A percentile compares a stretch with the other conserved stretches of the same genome.
These are phyloP conservation scores for Codiaeum variegatum DNA, from an alignment of 441 rosid species.

Conservation along the genomic window DNA sequence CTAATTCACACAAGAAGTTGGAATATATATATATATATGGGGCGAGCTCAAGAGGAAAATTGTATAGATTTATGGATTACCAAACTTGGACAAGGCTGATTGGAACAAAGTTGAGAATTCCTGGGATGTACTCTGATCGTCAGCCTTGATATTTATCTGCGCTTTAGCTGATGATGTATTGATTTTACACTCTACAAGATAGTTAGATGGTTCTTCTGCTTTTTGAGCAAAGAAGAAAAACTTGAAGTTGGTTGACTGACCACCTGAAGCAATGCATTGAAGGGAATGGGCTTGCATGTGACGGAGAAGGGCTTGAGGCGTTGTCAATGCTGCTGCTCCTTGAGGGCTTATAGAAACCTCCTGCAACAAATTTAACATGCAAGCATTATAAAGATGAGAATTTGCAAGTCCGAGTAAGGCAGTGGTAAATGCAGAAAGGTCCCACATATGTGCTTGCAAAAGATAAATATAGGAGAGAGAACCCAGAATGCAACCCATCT, in stretches of 20 bases:
- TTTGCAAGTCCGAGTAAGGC: neutral
- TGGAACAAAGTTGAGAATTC: conserved; percentile 59
- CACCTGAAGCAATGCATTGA: conserved; percentile 94
- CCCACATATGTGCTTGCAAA: neutral
- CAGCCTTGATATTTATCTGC: conserved; percentile 76
- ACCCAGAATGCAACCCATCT: neutral
- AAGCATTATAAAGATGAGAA: neutral
- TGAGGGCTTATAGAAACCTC: conserved; percentile 62
- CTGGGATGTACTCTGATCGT: conserved; percentile 68
- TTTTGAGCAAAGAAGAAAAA: conserved; percentile 95
- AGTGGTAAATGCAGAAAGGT: neutral
- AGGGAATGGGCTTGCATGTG: conserved; percentile 88
- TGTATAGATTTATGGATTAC: conserved; percentile 30
- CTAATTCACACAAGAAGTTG: neutral
- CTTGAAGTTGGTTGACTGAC: conserved; percentile 84
- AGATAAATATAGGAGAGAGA: neutral
- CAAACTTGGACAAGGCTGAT: conserved; percentile 68
- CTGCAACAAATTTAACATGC: conserved; percentile 35
- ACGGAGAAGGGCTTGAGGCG: conserved; percentile 72
- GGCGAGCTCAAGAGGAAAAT: neutral
- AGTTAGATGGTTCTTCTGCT: conserved; percentile 59
- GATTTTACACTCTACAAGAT: conserved; percentile 80
- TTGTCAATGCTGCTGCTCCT: conserved; percentile 64
- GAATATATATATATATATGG: no score
- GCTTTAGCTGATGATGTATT: conserved; percentile 80